phyloP scores from a whole-genome alignment of 108 stramenopile genomes.

The Cyclostephanos invisitatus region DNA sequence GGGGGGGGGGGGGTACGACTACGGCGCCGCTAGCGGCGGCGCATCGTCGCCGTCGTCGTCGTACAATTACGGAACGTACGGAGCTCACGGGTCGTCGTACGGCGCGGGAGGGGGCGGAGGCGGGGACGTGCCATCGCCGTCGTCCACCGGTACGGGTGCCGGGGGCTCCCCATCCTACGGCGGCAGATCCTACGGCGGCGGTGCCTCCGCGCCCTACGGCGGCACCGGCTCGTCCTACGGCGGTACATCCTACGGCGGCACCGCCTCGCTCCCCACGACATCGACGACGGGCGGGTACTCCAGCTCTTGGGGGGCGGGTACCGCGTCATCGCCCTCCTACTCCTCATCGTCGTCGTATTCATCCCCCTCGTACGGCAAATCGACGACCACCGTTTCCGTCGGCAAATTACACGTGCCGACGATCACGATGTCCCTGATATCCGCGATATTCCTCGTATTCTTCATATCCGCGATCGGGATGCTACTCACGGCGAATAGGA shows the following conservation, averaged over 20 bases:
- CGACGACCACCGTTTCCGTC: no score
- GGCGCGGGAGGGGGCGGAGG: neutral
- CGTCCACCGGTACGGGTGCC: no score
- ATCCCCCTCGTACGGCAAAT: neutral
- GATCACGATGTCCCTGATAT: slow-evolving; percentile 21
- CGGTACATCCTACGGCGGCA: neutral
- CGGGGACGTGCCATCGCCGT: no score
- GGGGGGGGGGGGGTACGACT: slow-evolving; percentile 35
- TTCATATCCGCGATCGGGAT: slow-evolving; percentile 27
- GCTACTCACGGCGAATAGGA: slow-evolving; percentile 45
- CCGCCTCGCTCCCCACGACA: neutral
- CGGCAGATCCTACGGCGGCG: neutral
- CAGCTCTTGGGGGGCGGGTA: slow-evolving; percentile 13
- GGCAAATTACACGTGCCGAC: slow-evolving; percentile 1
- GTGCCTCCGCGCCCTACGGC: neutral
- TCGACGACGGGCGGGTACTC: slow-evolving; percentile 7
- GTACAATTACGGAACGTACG: no score
- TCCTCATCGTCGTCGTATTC: neutral
- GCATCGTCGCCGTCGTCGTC: no score
- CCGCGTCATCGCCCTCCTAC: no score
- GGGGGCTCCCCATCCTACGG: no score
- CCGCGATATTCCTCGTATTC: slow-evolving; percentile 33
- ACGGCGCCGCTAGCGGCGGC: slow-evolving; percentile 13
- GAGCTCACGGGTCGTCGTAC: no score
- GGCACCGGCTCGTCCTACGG: neutral